Base-by-base conservation (phyloP, 2,329 filamentous ascomycete species). In the Mycosphaerelloides madeirae region DNA sequence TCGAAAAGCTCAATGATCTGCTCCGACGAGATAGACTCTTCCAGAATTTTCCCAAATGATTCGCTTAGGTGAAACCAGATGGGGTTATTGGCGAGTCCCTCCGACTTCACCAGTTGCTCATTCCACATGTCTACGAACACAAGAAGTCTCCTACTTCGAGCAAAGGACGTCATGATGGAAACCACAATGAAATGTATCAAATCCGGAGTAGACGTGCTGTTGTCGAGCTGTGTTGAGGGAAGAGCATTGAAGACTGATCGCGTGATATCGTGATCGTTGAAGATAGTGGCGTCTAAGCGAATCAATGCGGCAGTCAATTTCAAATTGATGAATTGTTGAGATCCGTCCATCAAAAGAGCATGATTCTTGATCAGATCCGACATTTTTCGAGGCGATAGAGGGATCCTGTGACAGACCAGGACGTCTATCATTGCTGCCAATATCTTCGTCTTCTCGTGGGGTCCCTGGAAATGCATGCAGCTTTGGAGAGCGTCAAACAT, bases 281-380 rank as follows among this genome's bases (percentile, higher is more conserved):
- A 74, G 4, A 72, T 65, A 48, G 69, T 70, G 3, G 70, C 54
- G 50, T 76, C 72, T 39, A 74, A 67, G 16, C 63, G 56, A 14
- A 76, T 58, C n/a, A 74, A 57, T 22, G 67, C 64, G 11, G 67
- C 63, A 15, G 76, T 42, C 15, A 76, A 49, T 2, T 51, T 44
- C 68, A 70, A 73, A 39, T 73, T 62, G 1, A 60, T 43, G 20
- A 36, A 28, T 13, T 31, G 28, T n/a, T 35, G 31, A 8, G 13
- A 38, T 15, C 25, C 29, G 20, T 28, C n/a, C 3, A 19, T 19
- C 16, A 22, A 15, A 34, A 49, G 11, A 29, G 46, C 47, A 29
- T 53, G 34, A 9, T 46, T 31, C 15, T 29, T 43, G 3, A 56
- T 45, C 12, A 60, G 29, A 7, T 43, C 29, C 16, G 38, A 41